Conservation (phyloP, 169 alveolate species). For the Plasmodium fragile region DNA sequence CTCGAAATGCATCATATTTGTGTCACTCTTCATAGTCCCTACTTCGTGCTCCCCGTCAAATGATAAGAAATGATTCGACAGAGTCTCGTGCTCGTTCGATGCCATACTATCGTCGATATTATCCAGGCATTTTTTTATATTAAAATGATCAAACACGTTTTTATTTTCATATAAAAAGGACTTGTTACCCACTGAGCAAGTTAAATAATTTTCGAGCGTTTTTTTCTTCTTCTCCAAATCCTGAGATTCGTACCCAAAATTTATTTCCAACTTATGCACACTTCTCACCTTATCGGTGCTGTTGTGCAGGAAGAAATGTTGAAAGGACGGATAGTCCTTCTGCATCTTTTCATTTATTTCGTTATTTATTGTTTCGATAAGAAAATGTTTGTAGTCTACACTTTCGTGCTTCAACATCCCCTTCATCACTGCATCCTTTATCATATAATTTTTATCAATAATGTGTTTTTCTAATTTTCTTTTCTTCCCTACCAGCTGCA, state of each 20-base stretch:
- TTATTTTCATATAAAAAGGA: slow-evolving; percentile 45
- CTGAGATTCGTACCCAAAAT: slow-evolving; percentile 67
- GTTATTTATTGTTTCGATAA: slow-evolving; percentile 61
- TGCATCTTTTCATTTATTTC: slow-evolving; percentile 72
- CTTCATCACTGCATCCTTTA: slow-evolving; percentile 47
- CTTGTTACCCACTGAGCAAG: neutral
- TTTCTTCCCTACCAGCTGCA: slow-evolving; percentile 24
- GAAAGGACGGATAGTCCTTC: slow-evolving; percentile 48
- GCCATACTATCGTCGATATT: slow-evolving; percentile 31
- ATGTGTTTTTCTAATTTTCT: slow-evolving; percentile 65
- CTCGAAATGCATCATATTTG: slow-evolving; percentile 29
- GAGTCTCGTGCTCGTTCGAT: slow-evolving; percentile 34
- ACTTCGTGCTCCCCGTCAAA: slow-evolving; percentile 37
- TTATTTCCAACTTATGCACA: slow-evolving; percentile 45
- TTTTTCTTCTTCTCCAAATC: slow-evolving; percentile 37
- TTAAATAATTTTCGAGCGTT: slow-evolving; percentile 36
- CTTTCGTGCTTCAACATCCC: slow-evolving; percentile 52
- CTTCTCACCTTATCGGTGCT: slow-evolving; percentile 45
- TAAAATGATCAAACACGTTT: slow-evolving; percentile 41
- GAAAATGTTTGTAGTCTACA: slow-evolving; percentile 64
- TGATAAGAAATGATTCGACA: slow-evolving; percentile 27
- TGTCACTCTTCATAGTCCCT: slow-evolving; percentile 33
- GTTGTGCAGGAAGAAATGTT: slow-evolving; percentile 42
- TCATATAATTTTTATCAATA: slow-evolving; percentile 60
- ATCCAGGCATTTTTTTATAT: slow-evolving; percentile 51